Percentiles rank a stretch among this genome's conserved stretches.
Conservation (phyloP, 2,329 filamentous ascomycete genomes). For the Periglandula ipomoeae region DNA sequence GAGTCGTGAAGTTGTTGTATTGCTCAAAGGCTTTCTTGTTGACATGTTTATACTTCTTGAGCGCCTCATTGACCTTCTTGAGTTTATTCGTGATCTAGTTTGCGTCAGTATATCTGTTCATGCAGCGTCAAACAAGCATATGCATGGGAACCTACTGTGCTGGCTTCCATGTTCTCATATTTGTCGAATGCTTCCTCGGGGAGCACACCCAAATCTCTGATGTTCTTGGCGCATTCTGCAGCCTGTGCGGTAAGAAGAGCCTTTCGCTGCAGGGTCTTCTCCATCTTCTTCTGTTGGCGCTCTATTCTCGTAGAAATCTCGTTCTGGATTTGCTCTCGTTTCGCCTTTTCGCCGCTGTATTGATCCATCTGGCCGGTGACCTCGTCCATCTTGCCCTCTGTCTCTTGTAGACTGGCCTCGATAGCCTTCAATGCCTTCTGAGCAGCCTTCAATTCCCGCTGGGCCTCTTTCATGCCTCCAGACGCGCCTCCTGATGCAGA, state of each 20-base stretch:
- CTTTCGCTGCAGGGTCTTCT: conserved; percentile 85
- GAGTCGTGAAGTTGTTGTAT: conserved; percentile 92
- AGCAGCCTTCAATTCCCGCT: conserved; percentile 72
- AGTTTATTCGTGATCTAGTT: conserved; percentile 54
- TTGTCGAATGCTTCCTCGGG: conserved; percentile 91
- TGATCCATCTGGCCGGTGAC: conserved; percentile 42
- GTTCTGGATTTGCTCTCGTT: conserved; percentile 63
- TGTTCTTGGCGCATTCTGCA: conserved; percentile 75
- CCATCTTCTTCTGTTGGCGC: conserved; percentile 79
- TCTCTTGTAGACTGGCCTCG: conserved; percentile 60
- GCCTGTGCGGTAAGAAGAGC: conserved; percentile 69
- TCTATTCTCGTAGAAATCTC: conserved; percentile 71
- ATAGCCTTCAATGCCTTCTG: conserved; percentile 59
- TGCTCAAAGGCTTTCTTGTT: conserved; percentile 99
- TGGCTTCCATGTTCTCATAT: conserved; percentile 74
- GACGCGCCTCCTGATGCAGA: conserved; percentile 48
- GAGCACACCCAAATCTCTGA: conserved; percentile 84
- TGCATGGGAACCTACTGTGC: conserved; percentile 46
- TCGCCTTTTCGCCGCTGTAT: conserved; percentile 44
- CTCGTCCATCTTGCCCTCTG: conserved; percentile 60
- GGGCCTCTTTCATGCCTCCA: conserved; percentile 65
- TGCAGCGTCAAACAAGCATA: neutral
- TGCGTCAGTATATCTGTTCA: neutral
- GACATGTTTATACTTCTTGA: conserved; percentile 96
- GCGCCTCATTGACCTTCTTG: conserved; percentile 81